These are phyloP conservation scores for Fusarium newnesense DNA, from an alignment of 2,329 filamentous ascomycete species.

Conservation along the genomic window DNA sequence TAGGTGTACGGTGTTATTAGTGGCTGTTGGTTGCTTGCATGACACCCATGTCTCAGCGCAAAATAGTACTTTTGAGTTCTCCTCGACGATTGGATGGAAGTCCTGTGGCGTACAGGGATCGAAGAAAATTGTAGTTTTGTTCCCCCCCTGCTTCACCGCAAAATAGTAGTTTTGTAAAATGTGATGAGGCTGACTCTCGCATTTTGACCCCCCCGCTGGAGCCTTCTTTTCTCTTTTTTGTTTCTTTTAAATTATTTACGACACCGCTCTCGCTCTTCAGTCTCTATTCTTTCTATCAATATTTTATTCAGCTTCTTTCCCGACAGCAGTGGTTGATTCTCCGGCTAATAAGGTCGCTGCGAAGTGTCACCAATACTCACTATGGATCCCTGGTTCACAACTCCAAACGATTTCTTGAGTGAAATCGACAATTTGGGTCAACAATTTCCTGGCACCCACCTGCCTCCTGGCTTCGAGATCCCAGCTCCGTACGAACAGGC, in stretches of 20 bases:
- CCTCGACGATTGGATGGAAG: not conserved
- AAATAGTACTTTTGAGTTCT: not conserved
- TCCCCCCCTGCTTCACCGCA: not conserved
- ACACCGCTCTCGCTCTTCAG: not conserved
- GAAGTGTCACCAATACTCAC: not conserved
- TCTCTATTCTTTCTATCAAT: not conserved
- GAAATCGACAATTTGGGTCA: not conserved
- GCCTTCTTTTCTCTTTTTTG: not conserved
- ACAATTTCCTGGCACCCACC: not conserved
- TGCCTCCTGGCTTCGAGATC: fast-evolving
- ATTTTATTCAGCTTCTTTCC: not conserved
- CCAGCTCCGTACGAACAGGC: not conserved
- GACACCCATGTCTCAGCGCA: not conserved
- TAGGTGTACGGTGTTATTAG: not conserved
- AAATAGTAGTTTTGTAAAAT: slow-evolving; percentile 6
- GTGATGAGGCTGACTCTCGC: not conserved
- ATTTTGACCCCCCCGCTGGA: no score
- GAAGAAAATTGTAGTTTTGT: slow-evolving; percentile 4
- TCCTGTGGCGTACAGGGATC: not conserved
- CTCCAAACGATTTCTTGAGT: not conserved
- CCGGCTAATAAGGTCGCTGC: not conserved
- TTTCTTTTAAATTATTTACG: not conserved
- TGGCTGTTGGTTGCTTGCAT: not conserved
- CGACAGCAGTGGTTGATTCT: not conserved
- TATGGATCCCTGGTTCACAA: not conserved